A percentile compares a stretch with the other conserved stretches of the same genome.
Evolutionary conservation across 2,329 filamentous ascomycete genomes (phyloP).

Genomic region (Alternaria sp.): DNA sequence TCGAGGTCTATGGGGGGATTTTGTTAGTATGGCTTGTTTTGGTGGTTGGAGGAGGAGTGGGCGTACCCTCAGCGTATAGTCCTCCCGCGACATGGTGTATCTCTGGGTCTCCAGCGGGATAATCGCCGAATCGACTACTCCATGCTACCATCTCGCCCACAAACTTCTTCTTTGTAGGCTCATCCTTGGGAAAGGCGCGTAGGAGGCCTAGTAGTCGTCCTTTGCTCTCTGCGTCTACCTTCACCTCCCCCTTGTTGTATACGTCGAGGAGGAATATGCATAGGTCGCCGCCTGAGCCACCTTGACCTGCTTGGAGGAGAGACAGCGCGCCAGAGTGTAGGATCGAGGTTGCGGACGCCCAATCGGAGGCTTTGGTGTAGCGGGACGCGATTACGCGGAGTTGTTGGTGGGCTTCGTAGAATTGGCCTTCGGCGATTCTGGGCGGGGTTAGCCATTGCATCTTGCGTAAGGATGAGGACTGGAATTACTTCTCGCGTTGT

Average conservation of each 20-base stretch:
- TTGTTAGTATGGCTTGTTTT: neutral
- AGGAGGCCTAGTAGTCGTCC: constrained; percentile 78
- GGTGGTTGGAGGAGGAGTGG: no score
- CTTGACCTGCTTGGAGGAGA: constrained; percentile 89
- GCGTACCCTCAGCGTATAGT: constrained; percentile 78
- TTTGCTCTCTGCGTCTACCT: constrained; percentile 75
- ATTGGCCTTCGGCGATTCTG: constrained; percentile 88
- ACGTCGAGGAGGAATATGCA: constrained; percentile 88
- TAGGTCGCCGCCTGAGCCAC: constrained; percentile 89
- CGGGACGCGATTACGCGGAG: constrained; percentile 93
- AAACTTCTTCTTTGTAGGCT: constrained; percentile 93
- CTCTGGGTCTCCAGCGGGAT: constrained; percentile 90
- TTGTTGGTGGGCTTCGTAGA: constrained; percentile 98
- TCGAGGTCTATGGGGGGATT: constrained; percentile 71
- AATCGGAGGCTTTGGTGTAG: constrained; percentile 88
- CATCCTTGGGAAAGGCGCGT: constrained; percentile 78
- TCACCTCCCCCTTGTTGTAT: constrained; percentile 84
- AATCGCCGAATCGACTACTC: constrained; percentile 84
- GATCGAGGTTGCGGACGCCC: constrained; percentile 83
- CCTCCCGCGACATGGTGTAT: constrained; percentile 90
- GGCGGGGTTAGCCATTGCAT: constrained; percentile 18
- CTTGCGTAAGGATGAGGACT: neutral
- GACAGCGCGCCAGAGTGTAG: constrained; percentile 83
- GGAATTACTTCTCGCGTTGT: constrained; percentile 74
- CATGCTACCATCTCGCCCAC: constrained; percentile 87